Conservation (phyloP, 148 eudicot species). For the Camellia lanceoleosa region DNA sequence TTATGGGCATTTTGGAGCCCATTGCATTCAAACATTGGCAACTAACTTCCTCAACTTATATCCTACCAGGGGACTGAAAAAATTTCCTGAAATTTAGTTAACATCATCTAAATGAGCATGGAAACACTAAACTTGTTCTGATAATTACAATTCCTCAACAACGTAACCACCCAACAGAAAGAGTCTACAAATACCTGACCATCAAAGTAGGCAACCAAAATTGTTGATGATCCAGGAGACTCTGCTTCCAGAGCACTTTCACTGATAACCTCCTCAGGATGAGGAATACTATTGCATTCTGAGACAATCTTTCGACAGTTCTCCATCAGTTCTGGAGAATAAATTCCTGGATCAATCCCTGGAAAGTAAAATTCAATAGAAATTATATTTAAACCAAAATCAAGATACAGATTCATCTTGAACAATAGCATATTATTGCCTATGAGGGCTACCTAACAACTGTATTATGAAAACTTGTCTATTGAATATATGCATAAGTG, state of each 20-base stretch:
- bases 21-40: not conserved
- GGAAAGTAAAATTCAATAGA: conserved; percentile 13
- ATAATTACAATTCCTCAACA: not conserved
- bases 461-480: not conserved
- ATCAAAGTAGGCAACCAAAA: conserved; percentile 66
- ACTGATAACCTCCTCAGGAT: conserved; percentile 44
- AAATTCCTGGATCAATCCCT: conserved; percentile 57
- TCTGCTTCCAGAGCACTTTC: conserved; percentile 42
- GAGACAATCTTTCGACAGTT: conserved; percentile 46
- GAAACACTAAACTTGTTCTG: not conserved
- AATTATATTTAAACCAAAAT: not conserved
- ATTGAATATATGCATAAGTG: not conserved
- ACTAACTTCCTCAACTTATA: not conserved
- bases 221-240: conserved; percentile 67
- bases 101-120: not conserved
- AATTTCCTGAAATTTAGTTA: too few relatives aligned
- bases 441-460: not conserved
- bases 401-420: not conserved
- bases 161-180: not conserved
- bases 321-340: conserved; percentile 58
- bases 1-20: not conserved
- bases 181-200: conserved; percentile 43
- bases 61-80: too few relatives aligned
- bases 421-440: not conserved
- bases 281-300: conserved; percentile 24